phyloP scores from a whole-genome alignment of 495 filamentous ascomycete genomes.

The Massariosphaeria phaeospora region DNA sequence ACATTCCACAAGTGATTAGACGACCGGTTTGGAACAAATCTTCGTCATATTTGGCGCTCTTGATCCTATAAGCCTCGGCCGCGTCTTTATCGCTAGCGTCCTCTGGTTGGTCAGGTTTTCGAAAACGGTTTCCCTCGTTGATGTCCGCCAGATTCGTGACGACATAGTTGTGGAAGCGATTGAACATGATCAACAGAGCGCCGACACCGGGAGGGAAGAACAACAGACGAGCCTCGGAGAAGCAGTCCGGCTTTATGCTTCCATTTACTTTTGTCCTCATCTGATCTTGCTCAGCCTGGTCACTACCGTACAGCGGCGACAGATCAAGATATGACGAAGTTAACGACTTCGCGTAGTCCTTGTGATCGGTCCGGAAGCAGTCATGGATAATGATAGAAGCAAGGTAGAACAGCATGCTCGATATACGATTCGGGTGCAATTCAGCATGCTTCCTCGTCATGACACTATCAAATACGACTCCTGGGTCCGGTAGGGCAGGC shows the following conservation, averaged over 20 bases:
- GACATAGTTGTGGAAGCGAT: constrained; percentile 47
- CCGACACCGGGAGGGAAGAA: constrained; percentile 83
- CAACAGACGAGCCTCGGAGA: constrained; percentile 68
- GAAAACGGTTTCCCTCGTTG: constrained; percentile 57
- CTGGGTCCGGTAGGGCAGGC: constrained; percentile 67
- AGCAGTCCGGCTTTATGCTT: constrained; percentile 77
- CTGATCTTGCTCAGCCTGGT: constrained; percentile 64
- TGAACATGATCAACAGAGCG: constrained; percentile 62
- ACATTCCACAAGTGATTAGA: constrained; percentile 41
- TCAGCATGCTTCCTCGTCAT: constrained; percentile 59
- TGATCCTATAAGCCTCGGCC: constrained; percentile 8
- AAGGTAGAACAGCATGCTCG: constrained; percentile 83
- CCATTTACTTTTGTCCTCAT: constrained; percentile 78
- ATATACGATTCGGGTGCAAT: constrained; percentile 73
- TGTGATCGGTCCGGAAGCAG: constrained; percentile 58
- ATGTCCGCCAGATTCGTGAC: constrained; percentile 54
- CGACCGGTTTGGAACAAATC: constrained; percentile 43
- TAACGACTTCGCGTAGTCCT: constrained; percentile 54
- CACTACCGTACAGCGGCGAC: constrained; percentile 80
- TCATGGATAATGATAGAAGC: constrained; percentile 88
- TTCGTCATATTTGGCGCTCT: constrained; percentile 36
- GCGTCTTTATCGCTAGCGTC: constrained; percentile 12
- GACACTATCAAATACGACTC: constrained; percentile 70
- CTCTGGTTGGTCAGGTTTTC: constrained; percentile 34
- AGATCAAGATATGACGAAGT: constrained; percentile 86